Evolutionary conservation across 2,329 filamentous ascomycete genomes (phyloP).

Genomic region (Penicillium sp.): DNA sequence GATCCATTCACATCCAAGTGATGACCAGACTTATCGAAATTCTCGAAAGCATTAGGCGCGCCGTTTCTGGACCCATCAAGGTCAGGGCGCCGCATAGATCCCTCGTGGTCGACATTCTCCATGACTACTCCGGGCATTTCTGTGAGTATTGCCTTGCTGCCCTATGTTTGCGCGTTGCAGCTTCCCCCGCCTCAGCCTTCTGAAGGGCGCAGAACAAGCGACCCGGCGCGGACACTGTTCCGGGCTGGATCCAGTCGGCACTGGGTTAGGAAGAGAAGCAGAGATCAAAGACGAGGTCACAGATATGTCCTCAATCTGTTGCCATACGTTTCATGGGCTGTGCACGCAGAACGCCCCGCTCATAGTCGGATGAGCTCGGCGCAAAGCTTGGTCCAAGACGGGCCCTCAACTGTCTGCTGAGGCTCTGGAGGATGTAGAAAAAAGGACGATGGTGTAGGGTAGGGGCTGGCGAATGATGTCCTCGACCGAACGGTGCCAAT

Average conservation of each 20-base stretch:
- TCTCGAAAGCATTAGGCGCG: conserved; percentile 15
- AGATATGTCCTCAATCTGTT: conserved; percentile 21
- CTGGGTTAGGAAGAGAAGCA: conserved; percentile 29
- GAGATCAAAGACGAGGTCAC: conserved; percentile 16
- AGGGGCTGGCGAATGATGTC: neutral
- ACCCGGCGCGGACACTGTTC: conserved; percentile 17
- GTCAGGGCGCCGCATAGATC: conserved; percentile 24
- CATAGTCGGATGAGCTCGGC: conserved; percentile 23
- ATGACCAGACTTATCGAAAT: conserved; percentile 16
- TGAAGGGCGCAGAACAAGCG: conserved; percentile 28
- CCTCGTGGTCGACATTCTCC: conserved; percentile 35
- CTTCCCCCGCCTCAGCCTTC: conserved; percentile 32
- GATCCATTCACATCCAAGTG: conserved; percentile 24
- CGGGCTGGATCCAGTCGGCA: conserved; percentile 17
- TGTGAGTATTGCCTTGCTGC: conserved; percentile 16
- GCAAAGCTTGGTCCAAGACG: conserved; percentile 7
- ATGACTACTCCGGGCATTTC: conserved; percentile 45
- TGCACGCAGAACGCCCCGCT: conserved; percentile 17
- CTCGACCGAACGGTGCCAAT: neutral
- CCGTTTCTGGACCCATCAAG: conserved; percentile 28
- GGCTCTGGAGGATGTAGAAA: neutral
- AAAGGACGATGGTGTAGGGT: neutral
- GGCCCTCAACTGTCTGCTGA: neutral
- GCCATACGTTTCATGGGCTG: conserved; percentile 30
- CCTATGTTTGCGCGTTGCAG: conserved; percentile 13